Base-by-base conservation (phyloP, 2,329 filamentous ascomycete genomes). In the Pyrenochaeta sp. region DNA sequence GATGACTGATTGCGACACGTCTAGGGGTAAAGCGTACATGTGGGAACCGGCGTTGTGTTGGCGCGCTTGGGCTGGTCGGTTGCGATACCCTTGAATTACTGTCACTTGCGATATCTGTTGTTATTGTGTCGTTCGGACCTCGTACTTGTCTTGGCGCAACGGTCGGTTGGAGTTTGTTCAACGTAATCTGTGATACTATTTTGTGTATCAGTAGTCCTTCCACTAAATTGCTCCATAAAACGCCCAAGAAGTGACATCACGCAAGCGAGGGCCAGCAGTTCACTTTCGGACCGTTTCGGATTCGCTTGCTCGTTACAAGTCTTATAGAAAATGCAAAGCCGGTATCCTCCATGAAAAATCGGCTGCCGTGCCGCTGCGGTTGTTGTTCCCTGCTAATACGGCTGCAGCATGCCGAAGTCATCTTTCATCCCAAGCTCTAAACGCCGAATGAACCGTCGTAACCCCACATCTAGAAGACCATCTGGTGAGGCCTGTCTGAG, bases 401-500 rank as follows among this genome's bases (percentile, higher is more conserved):
- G 74, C 74, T 68, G 72, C 72, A 74, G 74, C 71, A 71, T 72
- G 71, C 74, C 75, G 70, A 72, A 74, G 70, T 73, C 71, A 67
- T 74, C 73, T 73, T 73, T 77, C 75, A 76, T 75, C 73, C 74
- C 74, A 77, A 75, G 71, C 72, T 74, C 73, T 71, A 64, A 77
- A 77, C 74, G 74, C 74, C 74, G 71, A 72, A 71, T 71, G 65
- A 24, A 24, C 74, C 67, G 62, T 72, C 72, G 64, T 68, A 62
- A 72, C 65, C 68, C 72, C 65, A 66, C 72, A 61, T 64, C 68
- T 97, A 99, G 89, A 94, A 99, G 85, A 92, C 91, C 95, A 99
- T 98, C 90, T 96, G 92, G 86, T 99, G 95, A 85, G 95, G 95
- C 90, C 94, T 93, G 88, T 99, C 94, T 80, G 95, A 95, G 88